Base-by-base conservation (phyloP, 192 early-diverging fungal genomes). In the Mortierella alpina region DNA sequence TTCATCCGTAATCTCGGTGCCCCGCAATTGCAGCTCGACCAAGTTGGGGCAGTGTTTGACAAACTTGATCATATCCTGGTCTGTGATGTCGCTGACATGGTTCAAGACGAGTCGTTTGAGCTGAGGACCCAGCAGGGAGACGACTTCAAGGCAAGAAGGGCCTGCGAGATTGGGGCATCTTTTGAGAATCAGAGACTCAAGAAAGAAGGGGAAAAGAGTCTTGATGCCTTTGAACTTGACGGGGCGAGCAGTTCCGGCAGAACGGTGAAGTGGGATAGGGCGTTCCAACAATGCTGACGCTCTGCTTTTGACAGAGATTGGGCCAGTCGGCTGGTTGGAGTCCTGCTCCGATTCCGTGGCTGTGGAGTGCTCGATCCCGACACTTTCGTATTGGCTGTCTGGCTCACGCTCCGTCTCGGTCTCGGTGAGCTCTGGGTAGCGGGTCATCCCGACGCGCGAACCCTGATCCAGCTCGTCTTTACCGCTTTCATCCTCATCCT, bases 191-290 rank as follows among this genome's bases (percentile, higher is more conserved):
- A 76, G n/a, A 5, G 31, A 22, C 40, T 76, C 66, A 40, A 76
- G 74, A 12, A 51, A 42, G 41, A 57, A 69, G 6, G 74, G 74
- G 48, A 76, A 76, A 2, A 42, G 66, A 6, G 74, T 76, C 20
- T 57, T 58, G 53, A 52, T 69, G 23, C 74, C 74, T 18, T 76
- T 76, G 74, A 76, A 76, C 44, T 76, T 76, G 4, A 60, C 66
- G 22, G 74, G 66, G 2, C 74, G 66, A 2, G 74, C 64, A 40
- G 74, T 68, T 1, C 74, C 74, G 12, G 66, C 59, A 7, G 15
- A 53, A 15, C 74, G 66, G 60, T 69, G 74, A 5, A 55, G 40
- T 0, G 74, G 66, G 5, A 69, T 68, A 5, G 10, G 42, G 46
- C 44, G 31, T 31, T 31, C 31, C 31, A 31, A 31, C 31, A 31